These are phyloP conservation scores for Aspergillus sclerotiicarbonarius DNA, from an alignment of 495 filamentous ascomycete species.

Conservation along the genomic window DNA sequence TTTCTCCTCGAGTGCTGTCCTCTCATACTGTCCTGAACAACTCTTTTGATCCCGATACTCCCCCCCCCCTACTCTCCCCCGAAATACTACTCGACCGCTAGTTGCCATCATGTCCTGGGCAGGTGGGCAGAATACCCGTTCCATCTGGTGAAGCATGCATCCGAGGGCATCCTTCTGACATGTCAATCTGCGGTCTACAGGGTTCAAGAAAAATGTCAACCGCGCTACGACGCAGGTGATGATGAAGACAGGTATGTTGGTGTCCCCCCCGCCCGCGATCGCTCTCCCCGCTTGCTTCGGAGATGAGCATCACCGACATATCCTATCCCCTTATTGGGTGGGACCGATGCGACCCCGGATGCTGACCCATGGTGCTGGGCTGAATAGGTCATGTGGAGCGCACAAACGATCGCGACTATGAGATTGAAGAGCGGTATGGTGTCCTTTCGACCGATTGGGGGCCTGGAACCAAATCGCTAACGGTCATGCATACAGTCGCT, in stretches of 20 bases:
- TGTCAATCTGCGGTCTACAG: constrained; percentile 39
- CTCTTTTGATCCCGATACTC: too few species aligned
- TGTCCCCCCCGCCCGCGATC: constrained; percentile 18
- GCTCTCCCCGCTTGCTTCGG: not conserved
- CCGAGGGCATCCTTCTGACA: constrained; percentile 3
- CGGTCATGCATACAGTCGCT: constrained; percentile 57
- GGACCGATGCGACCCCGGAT: constrained; percentile 11
- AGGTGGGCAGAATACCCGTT: constrained; percentile 38
- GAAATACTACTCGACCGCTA: not conserved
- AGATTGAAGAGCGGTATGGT: constrained; percentile 87
- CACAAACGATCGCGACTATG: constrained; percentile 97
- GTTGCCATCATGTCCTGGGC: constrained; percentile 61
- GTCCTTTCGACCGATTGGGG: not conserved
- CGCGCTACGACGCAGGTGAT: constrained; percentile 98
- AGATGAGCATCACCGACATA: not conserved
- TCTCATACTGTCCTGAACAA: not conserved
- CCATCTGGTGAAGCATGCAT: not conserved
- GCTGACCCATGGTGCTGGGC: constrained; percentile 14
- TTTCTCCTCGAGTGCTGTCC: not conserved
- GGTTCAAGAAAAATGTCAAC: constrained; percentile 99
- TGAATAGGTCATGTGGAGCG: constrained; percentile 86
- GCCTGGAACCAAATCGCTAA: constrained; percentile 16
- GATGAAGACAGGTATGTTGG: constrained; percentile 87
- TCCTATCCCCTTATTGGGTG: not conserved
- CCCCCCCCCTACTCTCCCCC: not conserved